Evolutionary conservation across 768 basidiomycete genomes (phyloP).

Genomic region (Leucocoprinus birnbaumii): DNA sequence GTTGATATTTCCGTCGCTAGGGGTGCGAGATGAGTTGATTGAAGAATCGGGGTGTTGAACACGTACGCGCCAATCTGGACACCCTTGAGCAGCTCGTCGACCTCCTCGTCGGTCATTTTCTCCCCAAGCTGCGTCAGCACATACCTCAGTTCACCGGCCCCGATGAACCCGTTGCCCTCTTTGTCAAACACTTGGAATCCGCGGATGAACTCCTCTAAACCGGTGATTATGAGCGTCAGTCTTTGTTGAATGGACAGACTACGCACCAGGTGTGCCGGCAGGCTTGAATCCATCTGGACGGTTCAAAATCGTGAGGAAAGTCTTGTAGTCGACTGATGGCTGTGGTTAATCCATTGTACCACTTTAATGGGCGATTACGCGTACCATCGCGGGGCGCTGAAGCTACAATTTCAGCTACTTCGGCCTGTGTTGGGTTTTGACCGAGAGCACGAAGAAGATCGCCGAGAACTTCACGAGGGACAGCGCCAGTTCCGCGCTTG

Average conservation of each 20-base stretch:
- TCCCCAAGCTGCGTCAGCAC: slow-evolving; percentile 96
- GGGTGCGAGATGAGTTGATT: neutral
- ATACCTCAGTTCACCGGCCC: slow-evolving; percentile 89
- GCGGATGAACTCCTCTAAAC: slow-evolving; percentile 90
- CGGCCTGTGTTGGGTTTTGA: slow-evolving; percentile 99
- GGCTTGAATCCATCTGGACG: slow-evolving; percentile 97
- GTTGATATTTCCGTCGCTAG: slow-evolving; percentile 93
- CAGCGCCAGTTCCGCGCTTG: slow-evolving; percentile 90
- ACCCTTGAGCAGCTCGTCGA: slow-evolving; percentile 95
- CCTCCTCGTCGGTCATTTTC: slow-evolving; percentile 98
- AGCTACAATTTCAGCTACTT: slow-evolving; percentile 80
- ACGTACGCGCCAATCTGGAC: slow-evolving; percentile 87
- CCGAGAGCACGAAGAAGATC: slow-evolving; percentile 92
- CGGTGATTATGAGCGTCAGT: neutral
- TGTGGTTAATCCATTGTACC: slow-evolving; percentile 1
- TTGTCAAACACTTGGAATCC: slow-evolving; percentile 99
- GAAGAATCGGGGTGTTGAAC: neutral
- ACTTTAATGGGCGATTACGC: slow-evolving; percentile 11
- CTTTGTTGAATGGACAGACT: neutral
- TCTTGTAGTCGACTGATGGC: slow-evolving; percentile 81
- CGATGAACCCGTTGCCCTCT: slow-evolving; percentile 89
- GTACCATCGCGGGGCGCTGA: slow-evolving; percentile 75
- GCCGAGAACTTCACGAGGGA: slow-evolving; percentile 85
- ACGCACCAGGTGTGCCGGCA: slow-evolving; percentile 87
- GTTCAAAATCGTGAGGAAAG: slow-evolving; percentile 89